Percentiles rank a stretch among this genome's conserved stretches.
phyloP scores from a whole-genome alignment of 2,329 filamentous ascomycete species.

The Colletotrichum neosansevieriae region DNA sequence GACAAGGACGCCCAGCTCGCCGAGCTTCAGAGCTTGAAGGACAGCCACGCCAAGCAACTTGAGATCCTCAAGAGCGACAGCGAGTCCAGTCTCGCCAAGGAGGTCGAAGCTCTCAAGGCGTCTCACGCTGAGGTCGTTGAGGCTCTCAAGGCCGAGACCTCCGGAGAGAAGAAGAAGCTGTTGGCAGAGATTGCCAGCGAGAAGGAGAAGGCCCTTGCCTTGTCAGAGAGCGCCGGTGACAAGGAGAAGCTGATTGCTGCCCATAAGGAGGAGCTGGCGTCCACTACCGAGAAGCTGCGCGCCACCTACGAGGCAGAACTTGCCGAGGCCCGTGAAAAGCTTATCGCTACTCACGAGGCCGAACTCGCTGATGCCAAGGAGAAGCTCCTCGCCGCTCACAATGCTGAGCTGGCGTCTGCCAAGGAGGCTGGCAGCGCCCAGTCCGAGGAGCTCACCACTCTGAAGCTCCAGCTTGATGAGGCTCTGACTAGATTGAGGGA shows the following conservation, averaged over 20 bases:
- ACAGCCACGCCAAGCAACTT: slow-evolving; percentile 64
- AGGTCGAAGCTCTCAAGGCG: slow-evolving; percentile 57
- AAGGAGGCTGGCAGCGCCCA: slow-evolving; percentile 52
- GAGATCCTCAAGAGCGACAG: slow-evolving; percentile 58
- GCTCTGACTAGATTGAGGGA: slow-evolving; percentile 48
- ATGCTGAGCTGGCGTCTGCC: slow-evolving; percentile 47
- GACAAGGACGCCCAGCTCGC: slow-evolving; percentile 61
- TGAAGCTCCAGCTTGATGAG: slow-evolving; percentile 50
- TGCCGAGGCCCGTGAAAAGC: slow-evolving; percentile 48
- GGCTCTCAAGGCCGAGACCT: slow-evolving; percentile 56
- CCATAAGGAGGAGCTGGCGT: slow-evolving; percentile 49
- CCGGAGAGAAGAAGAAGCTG: slow-evolving; percentile 53
- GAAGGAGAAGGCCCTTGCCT: slow-evolving; percentile 55
- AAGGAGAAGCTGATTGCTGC: slow-evolving; percentile 51
- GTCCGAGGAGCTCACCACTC: slow-evolving; percentile 50
- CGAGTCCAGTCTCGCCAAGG: slow-evolving; percentile 52
- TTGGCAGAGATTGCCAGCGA: slow-evolving; percentile 51
- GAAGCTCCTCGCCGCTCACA: slow-evolving; percentile 48
- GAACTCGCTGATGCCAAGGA: slow-evolving; percentile 55
- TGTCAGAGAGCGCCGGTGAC: slow-evolving; percentile 55
- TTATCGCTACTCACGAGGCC: slow-evolving; percentile 58
- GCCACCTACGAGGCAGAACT: slow-evolving; percentile 49
- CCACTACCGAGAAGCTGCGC: slow-evolving; percentile 48
- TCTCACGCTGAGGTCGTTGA: slow-evolving; percentile 59
- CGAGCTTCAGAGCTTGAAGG: slow-evolving; percentile 67